Evolutionary conservation across 805 yeast genomes (phyloP), one percentile per base, ranked within the genome.

Genomic region (Nakazawaea laoshanensis): DNA sequence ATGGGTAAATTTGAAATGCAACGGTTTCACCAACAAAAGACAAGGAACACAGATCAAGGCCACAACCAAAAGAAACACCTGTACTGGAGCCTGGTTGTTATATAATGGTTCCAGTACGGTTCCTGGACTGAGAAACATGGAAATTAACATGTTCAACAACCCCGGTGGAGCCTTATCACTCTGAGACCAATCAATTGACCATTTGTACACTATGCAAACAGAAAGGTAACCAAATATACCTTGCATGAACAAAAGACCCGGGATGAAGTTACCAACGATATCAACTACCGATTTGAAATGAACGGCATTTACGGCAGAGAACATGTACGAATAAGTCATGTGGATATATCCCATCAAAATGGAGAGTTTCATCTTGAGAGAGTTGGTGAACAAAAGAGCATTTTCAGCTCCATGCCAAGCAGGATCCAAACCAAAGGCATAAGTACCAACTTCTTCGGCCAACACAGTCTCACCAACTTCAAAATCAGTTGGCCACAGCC

Each of bases 401-500:
- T 79, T 80, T 39, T 80, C 88, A 20, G 86, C 59, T n/a, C 86
- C 86, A 49, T 80, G 88, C 88, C 88, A 80, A 11, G 71, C 74
- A 54, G 74, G 70, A 55, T 80, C 88, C 31, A 79, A 52, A 37
- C 88, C 88, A 36, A 77, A 55, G 18, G 73, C 59, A 45, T 79
- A 79, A 7, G 67, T 66, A 18, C 76, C 77, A 7, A 59, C 55
- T 37, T 57, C 61, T 7, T 53, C 52, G 4, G 76, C 86, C 22
- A 53, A 50, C 21, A 78, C 51, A 3, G 63, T 44, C 7, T 68
- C 67, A 30, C 74, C 73, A 30, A 57, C 65, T 27, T 77, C 63
- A 50, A 65, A 70, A 35, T 61, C 53, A 4, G 48, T 41, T 4
- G 75, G 74, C 81, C 82, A 79, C 42, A 63, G 57, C 87, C 87